Evolutionary conservation across 129 eudicot genomes (phyloP).

Genomic region (Lonicera japonica): DNA sequence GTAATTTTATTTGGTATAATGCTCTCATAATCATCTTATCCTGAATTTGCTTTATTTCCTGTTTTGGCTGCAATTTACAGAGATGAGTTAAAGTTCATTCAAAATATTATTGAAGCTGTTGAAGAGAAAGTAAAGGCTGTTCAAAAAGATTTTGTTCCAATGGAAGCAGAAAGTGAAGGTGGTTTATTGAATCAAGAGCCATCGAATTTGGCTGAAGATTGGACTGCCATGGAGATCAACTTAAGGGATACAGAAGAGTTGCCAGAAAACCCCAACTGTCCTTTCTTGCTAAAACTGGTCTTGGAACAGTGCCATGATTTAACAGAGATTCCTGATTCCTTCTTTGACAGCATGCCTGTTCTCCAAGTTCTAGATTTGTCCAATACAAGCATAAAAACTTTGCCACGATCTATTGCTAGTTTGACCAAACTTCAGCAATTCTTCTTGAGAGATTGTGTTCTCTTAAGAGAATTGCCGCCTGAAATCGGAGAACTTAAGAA

Average conservation of each 20-base stretch:
- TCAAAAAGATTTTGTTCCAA: no score
- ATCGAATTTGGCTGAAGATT: neutral
- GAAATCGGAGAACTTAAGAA: slow-evolving; percentile 23
- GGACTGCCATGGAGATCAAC: neutral
- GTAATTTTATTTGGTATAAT: no score
- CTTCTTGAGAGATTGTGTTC: slow-evolving; percentile 20
- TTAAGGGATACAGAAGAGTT: neutral
- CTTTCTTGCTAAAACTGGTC: slow-evolving; percentile 4
- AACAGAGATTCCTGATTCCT: slow-evolving; percentile 10
- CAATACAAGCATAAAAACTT: slow-evolving; percentile 21
- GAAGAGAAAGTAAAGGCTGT: no score
- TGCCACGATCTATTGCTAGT: slow-evolving; percentile 28
- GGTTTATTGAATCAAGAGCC: neutral
- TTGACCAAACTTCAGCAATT: slow-evolving; percentile 14
- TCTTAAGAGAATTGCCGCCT: slow-evolving; percentile 20
- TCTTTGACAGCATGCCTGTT: slow-evolving; percentile 13
- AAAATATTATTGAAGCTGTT: no score
- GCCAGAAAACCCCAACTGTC: slow-evolving; percentile 10
- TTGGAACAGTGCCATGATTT: slow-evolving; percentile 16
- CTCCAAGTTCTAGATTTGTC: slow-evolving; percentile 30
- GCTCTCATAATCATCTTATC: no score
- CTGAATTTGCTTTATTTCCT: no score
- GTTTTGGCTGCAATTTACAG: no score
- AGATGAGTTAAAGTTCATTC: no score
- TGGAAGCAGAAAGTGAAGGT: no score